Evolutionary conservation across 192 early-diverging fungal genomes (phyloP).

Genomic region (Entomortierella parvispora): DNA sequence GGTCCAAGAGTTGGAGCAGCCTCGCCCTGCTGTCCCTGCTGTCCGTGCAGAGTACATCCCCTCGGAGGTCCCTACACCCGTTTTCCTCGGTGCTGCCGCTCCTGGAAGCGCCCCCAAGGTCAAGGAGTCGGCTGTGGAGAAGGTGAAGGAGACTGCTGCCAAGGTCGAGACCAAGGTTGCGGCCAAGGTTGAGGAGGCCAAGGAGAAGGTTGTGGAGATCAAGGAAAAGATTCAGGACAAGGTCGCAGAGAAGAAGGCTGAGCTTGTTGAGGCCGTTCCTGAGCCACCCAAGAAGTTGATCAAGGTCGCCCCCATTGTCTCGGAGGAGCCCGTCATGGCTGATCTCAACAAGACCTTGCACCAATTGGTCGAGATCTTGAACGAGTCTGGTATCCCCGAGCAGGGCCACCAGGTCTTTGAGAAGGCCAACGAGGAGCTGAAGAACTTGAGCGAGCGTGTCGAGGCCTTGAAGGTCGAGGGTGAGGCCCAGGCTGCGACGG

Average conservation of each 20-base stretch:
- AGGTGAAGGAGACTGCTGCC: conserved; percentile 23
- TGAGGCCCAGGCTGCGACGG: conserved; percentile 41
- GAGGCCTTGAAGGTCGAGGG: conserved; percentile 56
- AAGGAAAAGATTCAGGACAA: conserved; percentile 10
- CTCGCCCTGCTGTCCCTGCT: conserved; percentile 44
- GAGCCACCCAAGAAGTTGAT: conserved; percentile 44
- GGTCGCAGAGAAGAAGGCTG: conserved; percentile 20
- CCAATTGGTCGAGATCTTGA: conserved; percentile 45
- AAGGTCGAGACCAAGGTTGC: conserved; percentile 23
- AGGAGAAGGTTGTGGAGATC: conserved; percentile 5
- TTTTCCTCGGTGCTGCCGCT: conserved; percentile 36
- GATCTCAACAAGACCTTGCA: conserved; percentile 40
- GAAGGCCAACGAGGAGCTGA: conserved; percentile 64
- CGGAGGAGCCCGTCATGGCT: conserved; percentile 49
- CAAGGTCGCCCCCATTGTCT: conserved; percentile 41
- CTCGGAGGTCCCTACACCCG: conserved; percentile 27
- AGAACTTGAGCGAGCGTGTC: conserved; percentile 59
- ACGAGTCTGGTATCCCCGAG: conserved; percentile 53
- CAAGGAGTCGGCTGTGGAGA: conserved; percentile 11
- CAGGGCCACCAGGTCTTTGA: conserved; percentile 68
- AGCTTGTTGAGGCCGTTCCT: conserved; percentile 10
- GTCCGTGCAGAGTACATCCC: conserved; percentile 32
- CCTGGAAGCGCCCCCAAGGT: conserved; percentile 20
- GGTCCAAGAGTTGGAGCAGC: conserved; percentile 48
- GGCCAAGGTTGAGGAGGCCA: conserved; percentile 22